Base-by-base conservation (phyloP, 176 grass and related monocot genomes). In the Musa troglodytarum region DNA sequence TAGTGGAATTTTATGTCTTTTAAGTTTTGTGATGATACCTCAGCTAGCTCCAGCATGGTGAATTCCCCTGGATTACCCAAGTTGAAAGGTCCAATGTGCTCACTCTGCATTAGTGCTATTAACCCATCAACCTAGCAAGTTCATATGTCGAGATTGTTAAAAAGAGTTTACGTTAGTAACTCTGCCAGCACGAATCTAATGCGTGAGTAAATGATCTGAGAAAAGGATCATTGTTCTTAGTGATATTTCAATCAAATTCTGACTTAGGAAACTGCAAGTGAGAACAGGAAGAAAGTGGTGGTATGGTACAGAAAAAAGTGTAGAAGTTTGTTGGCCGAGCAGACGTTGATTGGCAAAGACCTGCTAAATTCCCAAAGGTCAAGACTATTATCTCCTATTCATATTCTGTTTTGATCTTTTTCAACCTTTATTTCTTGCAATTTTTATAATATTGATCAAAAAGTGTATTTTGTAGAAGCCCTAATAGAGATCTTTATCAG, bases 1-100 rank as follows among this genome's bases (percentile, higher is more conserved):
- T 19, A 13, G 20, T 15, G 10, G 11, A 4, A 76, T 17, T 29
- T 1, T 43, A 80, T n/a, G 53, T 69, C 49, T 17, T 17, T 78
- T 65, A 10, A 26, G 59, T n/a, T 59, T 71, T 20, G 28, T 49
- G 19, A 3, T 11, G 54, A 91, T 50, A 98, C 95, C 90, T 98
- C 64, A 70, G 95, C 88, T 82, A 99, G 88, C 80, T 99, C 95
- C 62, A 91, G 77, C 90, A 99, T 99, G 74, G 95, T 99, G 86
- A 99, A 99, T 64, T 99, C 95, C 54, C 88, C 90, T 21, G 95
- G 95, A 87, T 94, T 99, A 56, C 95, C 95, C 80, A 99, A 99
- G 82, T 99, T 99, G 82, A 99, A 99, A 61, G 95, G 95, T 80
- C 90, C 90, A 54, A 89, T 84, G 63, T 99, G 87, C 21, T 99